phyloP scores from a whole-genome alignment of 176 grass and related monocot genomes.

The Eragrostis curvula region DNA sequence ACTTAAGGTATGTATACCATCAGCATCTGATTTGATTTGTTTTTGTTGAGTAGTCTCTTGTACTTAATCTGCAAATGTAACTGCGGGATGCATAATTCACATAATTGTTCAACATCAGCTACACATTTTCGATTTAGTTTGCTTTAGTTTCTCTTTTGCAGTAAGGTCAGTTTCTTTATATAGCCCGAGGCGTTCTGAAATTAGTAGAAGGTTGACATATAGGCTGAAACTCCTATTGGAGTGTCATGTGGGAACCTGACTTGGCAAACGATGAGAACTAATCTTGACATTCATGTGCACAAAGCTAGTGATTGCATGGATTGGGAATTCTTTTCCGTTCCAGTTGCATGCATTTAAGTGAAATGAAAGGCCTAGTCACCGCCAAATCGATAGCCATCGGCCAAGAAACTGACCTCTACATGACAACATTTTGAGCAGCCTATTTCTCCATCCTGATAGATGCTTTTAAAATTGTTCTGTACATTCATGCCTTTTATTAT shows the following conservation, averaged over 20 bases:
- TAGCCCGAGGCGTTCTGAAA: background rate
- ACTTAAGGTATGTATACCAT: constrained; percentile 32
- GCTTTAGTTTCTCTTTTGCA: background rate
- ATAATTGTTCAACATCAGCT: background rate
- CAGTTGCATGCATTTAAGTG: background rate
- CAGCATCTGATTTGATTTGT: background rate
- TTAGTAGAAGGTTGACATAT: background rate
- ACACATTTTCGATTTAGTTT: background rate
- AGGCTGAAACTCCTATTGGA: background rate
- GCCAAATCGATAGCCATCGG: background rate
- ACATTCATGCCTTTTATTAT: background rate
- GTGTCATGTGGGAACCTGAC: background rate
- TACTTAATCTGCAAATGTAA: background rate
- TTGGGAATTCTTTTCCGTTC: background rate
- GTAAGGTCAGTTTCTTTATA: background rate
- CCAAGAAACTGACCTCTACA: background rate
- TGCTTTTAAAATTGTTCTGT: background rate
- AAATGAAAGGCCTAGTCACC: background rate
- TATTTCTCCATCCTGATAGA: background rate
- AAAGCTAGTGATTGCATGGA: background rate
- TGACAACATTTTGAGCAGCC: background rate
- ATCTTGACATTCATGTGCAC: background rate
- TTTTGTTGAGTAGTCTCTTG: background rate
- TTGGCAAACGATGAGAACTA: background rate
- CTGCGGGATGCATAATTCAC: background rate